A percentile compares a stretch with the other conserved stretches of the same genome.
Evolutionary conservation across 2,329 filamentous ascomycete genomes (phyloP).

Genomic region (Knufia petricola): DNA sequence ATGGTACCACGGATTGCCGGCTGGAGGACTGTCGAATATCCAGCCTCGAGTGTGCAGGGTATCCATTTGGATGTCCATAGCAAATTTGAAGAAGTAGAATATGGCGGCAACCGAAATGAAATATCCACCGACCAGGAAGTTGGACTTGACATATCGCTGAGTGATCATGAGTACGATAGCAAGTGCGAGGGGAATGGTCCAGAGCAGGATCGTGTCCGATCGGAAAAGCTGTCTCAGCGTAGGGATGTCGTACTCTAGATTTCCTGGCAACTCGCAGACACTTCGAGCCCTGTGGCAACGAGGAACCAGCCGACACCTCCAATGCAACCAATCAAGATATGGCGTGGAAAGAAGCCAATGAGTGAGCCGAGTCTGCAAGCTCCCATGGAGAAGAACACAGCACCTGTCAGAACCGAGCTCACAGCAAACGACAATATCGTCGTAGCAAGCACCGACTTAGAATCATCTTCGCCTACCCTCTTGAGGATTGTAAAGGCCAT

Average conservation of each 20-base stretch:
- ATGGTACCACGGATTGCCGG: constrained; percentile 87
- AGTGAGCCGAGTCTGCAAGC: constrained; percentile 79
- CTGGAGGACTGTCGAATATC: constrained; percentile 81
- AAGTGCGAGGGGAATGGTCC: constrained; percentile 68
- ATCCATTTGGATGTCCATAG: constrained; percentile 55
- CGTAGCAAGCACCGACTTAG: constrained; percentile 81
- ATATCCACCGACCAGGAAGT: constrained; percentile 76
- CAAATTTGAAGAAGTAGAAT: constrained; percentile 37
- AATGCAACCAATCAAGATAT: constrained; percentile 94
- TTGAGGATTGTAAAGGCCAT: constrained; percentile 86
- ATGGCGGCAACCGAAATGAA: constrained; percentile 70
- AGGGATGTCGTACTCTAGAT: constrained; percentile 66
- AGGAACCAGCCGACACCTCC: constrained; percentile 95
- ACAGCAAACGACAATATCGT: constrained; percentile 85
- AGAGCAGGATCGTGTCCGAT: constrained; percentile 66
- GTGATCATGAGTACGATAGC: constrained; percentile 67
- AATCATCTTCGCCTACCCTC: constrained; percentile 67
- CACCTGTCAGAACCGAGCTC: constrained; percentile 81
- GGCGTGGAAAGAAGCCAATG: constrained; percentile 91
- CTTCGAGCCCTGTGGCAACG: constrained; percentile 81
- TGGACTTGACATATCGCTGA: constrained; percentile 67
- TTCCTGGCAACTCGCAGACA: constrained; percentile 84
- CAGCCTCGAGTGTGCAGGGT: constrained; percentile 65
- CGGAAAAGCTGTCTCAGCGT: constrained; percentile 68
- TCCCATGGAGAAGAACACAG: constrained; percentile 88